These are phyloP conservation scores for Graphium sp. DNA, from an alignment of 2,329 filamentous ascomycete genomes.

Conservation along the genomic window DNA sequence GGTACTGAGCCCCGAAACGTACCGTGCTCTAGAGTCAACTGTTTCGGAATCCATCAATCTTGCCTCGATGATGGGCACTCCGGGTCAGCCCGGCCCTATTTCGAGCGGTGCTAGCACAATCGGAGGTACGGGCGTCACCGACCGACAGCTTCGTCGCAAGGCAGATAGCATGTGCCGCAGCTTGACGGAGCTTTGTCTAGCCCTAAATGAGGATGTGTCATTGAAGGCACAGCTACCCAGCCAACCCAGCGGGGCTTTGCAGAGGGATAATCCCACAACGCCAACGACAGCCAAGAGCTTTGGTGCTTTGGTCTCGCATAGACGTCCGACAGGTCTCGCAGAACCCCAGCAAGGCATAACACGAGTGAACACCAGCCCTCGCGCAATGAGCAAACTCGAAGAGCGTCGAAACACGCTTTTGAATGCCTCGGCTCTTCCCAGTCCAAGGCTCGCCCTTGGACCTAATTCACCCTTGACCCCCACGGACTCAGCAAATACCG, in stretches of 20 bases:
- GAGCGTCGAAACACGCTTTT: slow-evolving; percentile 32
- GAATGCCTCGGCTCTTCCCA: slow-evolving; percentile 23
- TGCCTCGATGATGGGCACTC: slow-evolving; percentile 59
- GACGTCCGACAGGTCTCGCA: slow-evolving; percentile 21
- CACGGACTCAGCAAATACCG: slow-evolving; percentile 17
- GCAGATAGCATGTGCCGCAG: slow-evolving; percentile 86
- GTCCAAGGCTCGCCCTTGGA: slow-evolving; percentile 22
- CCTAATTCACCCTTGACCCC: slow-evolving; percentile 19
- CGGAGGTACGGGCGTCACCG: slow-evolving; percentile 41
- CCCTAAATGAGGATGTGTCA: slow-evolving; percentile 47
- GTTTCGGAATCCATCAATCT: slow-evolving; percentile 68
- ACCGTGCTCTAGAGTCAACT: slow-evolving; percentile 62
- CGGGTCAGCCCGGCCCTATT: slow-evolving; percentile 51
- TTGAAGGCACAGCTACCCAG: slow-evolving; percentile 3
- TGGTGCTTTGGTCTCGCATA: slow-evolving; percentile 16
- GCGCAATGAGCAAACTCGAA: slow-evolving; percentile 32
- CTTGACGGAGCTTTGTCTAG: slow-evolving; percentile 80
- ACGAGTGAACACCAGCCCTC: slow-evolving; percentile 24
- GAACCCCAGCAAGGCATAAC: slow-evolving; percentile 22
- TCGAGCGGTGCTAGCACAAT: slow-evolving; percentile 49
- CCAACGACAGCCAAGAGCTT: slow-evolving; percentile 26
- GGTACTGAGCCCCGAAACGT: slow-evolving; percentile 54
- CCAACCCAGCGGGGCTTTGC: slow-evolving; percentile 4
- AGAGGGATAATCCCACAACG: slow-evolving; percentile 18
- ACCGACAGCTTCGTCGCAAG: slow-evolving; percentile 77